These are phyloP conservation scores for Artemisia annua DNA, from an alignment of 129 eudicot genomes.

Conservation along the genomic window DNA sequence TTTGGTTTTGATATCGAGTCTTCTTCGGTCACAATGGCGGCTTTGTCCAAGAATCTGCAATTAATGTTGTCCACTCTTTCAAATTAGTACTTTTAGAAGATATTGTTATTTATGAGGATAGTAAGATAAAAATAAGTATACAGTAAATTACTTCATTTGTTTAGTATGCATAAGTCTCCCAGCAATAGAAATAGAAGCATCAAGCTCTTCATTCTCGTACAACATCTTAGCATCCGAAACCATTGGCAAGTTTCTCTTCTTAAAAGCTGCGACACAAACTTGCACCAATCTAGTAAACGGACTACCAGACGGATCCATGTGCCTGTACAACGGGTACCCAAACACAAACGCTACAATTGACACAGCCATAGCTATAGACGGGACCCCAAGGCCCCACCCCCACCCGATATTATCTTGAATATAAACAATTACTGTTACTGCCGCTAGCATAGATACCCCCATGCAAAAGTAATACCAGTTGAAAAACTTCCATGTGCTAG, in stretches of 20 bases:
- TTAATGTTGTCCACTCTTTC: not conserved
- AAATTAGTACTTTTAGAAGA: not conserved
- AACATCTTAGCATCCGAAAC: constrained; percentile 32
- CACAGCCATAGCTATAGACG: constrained; percentile 47
- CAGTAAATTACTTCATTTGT: constrained; percentile 35
- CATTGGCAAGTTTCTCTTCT: constrained; percentile 40
- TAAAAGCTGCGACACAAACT: constrained; percentile 50
- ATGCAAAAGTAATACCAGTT: constrained; percentile 57
- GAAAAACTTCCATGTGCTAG: constrained; percentile 53
- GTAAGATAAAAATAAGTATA: not conserved
- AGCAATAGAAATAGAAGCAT: constrained; percentile 56
- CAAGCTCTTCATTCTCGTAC: constrained; percentile 63
- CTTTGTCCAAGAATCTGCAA: constrained; percentile 84
- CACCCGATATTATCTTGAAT: constrained; percentile 58
- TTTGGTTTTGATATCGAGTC: constrained; percentile 59
- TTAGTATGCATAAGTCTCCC: constrained; percentile 67
- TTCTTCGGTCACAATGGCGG: constrained; percentile 66
- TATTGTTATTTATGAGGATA: not conserved
- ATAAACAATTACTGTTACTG: constrained; percentile 50
- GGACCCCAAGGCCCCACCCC: constrained; percentile 70
- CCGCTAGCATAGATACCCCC: constrained; percentile 45
- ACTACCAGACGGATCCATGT: constrained; percentile 55
- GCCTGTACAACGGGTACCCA: constrained; percentile 47
- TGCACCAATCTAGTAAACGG: constrained; percentile 54
- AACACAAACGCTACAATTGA: constrained; percentile 40